These are phyloP conservation scores for Candida dubliniensis DNA, from an alignment of 1,139 yeast species.

Conservation along the genomic window DNA sequence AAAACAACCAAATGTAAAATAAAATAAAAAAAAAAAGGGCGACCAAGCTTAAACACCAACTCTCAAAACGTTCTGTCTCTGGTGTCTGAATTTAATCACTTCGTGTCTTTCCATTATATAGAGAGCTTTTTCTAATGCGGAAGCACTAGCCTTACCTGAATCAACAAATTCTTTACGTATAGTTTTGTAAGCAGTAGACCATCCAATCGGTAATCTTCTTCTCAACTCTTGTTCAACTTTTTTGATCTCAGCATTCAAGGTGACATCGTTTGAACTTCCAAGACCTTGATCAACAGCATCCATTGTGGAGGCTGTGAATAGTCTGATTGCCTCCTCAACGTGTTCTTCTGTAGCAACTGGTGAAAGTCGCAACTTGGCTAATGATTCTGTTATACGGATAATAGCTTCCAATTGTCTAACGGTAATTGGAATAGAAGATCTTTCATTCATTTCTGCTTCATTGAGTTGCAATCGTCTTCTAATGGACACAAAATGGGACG, in stretches of 20 bases:
- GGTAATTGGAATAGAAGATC: conserved; percentile 96
- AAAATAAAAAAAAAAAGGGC: background rate
- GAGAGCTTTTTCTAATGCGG: conserved; percentile 82
- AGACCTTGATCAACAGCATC: conserved; percentile 92
- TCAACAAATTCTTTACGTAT: conserved; percentile 82
- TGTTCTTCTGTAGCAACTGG: conserved; percentile 88
- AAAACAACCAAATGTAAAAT: background rate
- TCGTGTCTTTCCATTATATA: conserved; percentile 83
- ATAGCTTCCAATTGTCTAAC: conserved; percentile 97
- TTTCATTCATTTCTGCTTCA: conserved; percentile 80
- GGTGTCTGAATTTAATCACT: conserved; percentile 82
- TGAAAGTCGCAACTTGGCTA: conserved; percentile 81
- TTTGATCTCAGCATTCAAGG: conserved; percentile 67
- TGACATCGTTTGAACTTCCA: conserved; percentile 47
- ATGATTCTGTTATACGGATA: conserved; percentile 89
- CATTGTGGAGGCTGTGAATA: conserved; percentile 97
- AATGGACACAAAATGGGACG: conserved; percentile 93
- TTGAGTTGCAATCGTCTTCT: conserved; percentile 79
- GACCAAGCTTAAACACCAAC: conserved; percentile 57
- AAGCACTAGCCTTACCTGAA: conserved; percentile 61
- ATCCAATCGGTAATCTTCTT: conserved; percentile 92
- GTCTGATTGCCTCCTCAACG: conserved; percentile 92
- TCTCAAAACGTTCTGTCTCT: conserved; percentile 82
- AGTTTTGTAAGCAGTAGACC: conserved; percentile 90
- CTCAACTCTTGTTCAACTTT: conserved; percentile 82